Conservation (phyloP, 768 basidiomycete species). For the Leccinum olivaceopallidum region DNA sequence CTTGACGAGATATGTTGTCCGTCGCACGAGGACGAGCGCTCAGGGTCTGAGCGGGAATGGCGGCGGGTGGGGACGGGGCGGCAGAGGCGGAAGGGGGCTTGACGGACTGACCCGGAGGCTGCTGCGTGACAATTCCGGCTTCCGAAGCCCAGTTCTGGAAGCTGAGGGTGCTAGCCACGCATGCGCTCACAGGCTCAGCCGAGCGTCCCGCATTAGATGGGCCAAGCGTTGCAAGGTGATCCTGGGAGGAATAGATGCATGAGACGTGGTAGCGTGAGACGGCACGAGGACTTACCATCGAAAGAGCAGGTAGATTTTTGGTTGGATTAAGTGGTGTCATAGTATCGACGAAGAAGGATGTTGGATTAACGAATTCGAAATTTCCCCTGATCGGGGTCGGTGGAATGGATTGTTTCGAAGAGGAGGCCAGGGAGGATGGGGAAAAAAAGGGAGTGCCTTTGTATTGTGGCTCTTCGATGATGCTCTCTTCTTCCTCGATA, state of each 20-base stretch:
- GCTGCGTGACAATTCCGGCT: constrained; percentile 27
- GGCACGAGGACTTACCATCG: constrained; percentile 27
- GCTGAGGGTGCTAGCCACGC: constrained; percentile 13
- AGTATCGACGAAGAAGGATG: constrained; percentile 25
- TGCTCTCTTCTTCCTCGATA: constrained; percentile 21
- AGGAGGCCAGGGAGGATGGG: background rate
- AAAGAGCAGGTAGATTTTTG: constrained; percentile 32
- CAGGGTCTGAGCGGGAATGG: constrained; percentile 13
- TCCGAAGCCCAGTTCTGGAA: constrained; percentile 37
- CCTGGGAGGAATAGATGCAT: constrained; percentile 17
- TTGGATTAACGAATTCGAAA: constrained; percentile 32
- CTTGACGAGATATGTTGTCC: constrained; percentile 32
- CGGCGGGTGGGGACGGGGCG: constrained; percentile 4
- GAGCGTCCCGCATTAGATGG: constrained; percentile 26
- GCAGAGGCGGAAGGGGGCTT: constrained; percentile 9
- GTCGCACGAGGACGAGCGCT: constrained; percentile 28
- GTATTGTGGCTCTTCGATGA: constrained; percentile 20
- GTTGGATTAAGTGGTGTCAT: constrained; percentile 22
- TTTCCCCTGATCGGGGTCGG: constrained; percentile 21
- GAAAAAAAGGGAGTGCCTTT: constrained; percentile 4
- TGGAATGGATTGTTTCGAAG: constrained; percentile 17
- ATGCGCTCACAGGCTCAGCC: constrained; percentile 16
- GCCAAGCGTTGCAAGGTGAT: constrained; percentile 30
- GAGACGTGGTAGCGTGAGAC: constrained; percentile 4
- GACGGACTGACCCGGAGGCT: constrained; percentile 10